Base-by-base conservation (phyloP, 2,329 filamentous ascomycete species). In the Metarhizium album region DNA sequence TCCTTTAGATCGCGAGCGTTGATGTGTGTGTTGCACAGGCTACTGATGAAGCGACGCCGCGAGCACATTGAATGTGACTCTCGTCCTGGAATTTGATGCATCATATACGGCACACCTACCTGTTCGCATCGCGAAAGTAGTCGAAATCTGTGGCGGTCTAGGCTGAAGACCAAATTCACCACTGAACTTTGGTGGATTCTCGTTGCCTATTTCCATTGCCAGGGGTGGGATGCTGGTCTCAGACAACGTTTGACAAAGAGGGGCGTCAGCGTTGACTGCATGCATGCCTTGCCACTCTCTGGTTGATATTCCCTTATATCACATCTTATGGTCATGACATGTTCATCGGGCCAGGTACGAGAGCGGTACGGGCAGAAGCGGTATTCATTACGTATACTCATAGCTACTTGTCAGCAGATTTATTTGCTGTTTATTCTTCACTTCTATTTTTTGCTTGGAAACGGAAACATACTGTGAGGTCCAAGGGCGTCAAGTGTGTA, bases 61-160 rank as follows among this genome's bases (percentile, higher is more conserved):
- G 74, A 81, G 53, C 80, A 84, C 56, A 64, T 76, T 13, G 80
- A 83, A 59, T 84, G 80, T 58, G 78, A 82, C 58, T 75, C 74
- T 20, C 69, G 75, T 0, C 76, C 76, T 1, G 76, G 74, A 1
- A 63, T 81, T 1, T 78, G 78, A 3, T 81, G 78, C 57, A 65
- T 80, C 9, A 71, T 81, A 11, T 75, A 72, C 49, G 74, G 71
- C 23, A 81, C 78, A 3, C 57, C 55, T 0, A 67, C 60, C 2
- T 82, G 78, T 53, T 58, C 65, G 2, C 73, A 78, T 51, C 66
- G 70, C 4, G 66, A 66, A 6, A 65, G 62, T 49, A 64, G 55
- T 68, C 82, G 55, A 53, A 82, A 62, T 57, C 67, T 61, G 63
- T 60, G 66, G 51, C 75, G 61, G 47, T 66, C 65, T 18, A 75